Evolutionary conservation across 75 land plant genomes (phyloP), one percentile per base, ranked within the genome.

Genomic region (Cupressus sempervirens): DNA sequence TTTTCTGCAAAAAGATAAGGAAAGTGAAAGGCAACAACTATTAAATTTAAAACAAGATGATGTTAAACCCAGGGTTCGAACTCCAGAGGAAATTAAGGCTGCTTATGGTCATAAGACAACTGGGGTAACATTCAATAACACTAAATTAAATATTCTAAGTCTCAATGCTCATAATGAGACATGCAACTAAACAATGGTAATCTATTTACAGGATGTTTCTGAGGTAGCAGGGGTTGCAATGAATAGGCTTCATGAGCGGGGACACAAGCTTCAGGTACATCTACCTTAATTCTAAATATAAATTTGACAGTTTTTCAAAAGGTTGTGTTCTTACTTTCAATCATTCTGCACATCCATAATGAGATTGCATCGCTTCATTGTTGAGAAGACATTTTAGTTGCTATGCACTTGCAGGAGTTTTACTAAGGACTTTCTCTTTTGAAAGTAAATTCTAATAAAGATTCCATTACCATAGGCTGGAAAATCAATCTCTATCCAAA

Each of bases 261-360:
- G 90, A 70, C 95, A 97, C 86, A 94, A 93, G 86, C 95, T 97
- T 67, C 91, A 97, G 95, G 99, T 97, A 86, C n/a, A 73, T 36
- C 36, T 72, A 29, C 29, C 48, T 82, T 46, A 50, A 34, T 52
- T 76, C 73, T 76, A 30, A 52, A 76, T 53, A 38, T 75, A 34
- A 50, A 77, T 23, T 20, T 30, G 58, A 48, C 30, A 29, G 38
- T 23, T 41, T 43, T 77, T 77, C 80, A 77, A 77, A 77, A 48
- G 11, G 48, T 41, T 18, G 45, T 9, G 48, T 41, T 77, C 23
- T 77, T 41, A 43, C 1, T 43, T 40, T 40, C 45, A 6, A 76
- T 76, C 46, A 76, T 41, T 76, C 7, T 36, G n/a, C 8, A 32
- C 15, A 12, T 70, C 30, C 58, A 32, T 70, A 12, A 3, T 70